Conservation (phyloP, 768 basidiomycete species). For the Hortiboletus campestris region DNA sequence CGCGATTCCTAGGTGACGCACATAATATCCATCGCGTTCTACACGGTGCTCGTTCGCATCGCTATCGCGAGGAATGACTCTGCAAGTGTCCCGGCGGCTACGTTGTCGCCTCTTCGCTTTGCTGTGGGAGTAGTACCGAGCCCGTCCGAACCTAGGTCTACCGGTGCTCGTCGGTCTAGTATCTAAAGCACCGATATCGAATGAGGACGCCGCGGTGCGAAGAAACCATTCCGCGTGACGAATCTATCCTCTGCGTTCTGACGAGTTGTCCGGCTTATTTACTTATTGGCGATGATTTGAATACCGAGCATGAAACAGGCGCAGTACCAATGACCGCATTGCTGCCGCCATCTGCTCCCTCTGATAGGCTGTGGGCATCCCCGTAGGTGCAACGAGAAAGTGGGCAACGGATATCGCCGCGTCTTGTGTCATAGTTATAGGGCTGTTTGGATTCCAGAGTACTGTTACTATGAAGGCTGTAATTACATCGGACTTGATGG, state of each 20-base stretch:
- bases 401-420: no score
- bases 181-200: not conserved
- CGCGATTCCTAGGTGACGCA: constrained; percentile 12
- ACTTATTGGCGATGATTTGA: not conserved
- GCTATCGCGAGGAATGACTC: constrained; percentile 9
- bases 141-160: not conserved
- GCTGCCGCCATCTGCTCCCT: no score
- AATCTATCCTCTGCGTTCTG: not conserved
- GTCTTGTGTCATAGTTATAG: not conserved
- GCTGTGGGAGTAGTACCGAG: constrained; percentile 2
- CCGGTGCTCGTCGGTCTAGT: constrained; percentile 15
- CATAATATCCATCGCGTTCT: constrained; percentile 22
- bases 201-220: not conserved
- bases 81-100: not conserved
- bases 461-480: no score
- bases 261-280: not conserved
- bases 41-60: constrained; percentile 19
- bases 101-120: constrained; percentile 18
- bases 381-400: no score
- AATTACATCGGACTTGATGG: no score
- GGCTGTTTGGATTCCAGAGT: no score
- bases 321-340: not conserved
- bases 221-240: not conserved
- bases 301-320: not conserved
- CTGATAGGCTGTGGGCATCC: not conserved